Base-by-base conservation (phyloP, 2,329 filamentous ascomycete species). In the Teratosphaeria destructans region DNA sequence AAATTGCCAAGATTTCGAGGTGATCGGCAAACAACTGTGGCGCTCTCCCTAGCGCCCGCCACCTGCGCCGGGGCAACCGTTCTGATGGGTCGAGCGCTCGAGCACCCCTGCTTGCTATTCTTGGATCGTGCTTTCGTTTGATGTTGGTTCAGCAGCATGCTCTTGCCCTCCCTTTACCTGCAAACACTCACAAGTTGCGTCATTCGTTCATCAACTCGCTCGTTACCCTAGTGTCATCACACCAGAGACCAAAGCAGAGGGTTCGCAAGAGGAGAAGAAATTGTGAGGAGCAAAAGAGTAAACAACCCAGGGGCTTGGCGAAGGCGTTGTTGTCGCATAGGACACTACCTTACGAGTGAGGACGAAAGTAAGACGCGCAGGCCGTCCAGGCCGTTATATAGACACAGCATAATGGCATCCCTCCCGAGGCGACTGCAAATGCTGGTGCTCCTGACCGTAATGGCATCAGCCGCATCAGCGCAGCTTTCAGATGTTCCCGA, bases 401-500 rank as follows among this genome's bases (percentile, higher is more conserved):
- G 23, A 49, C 19, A 49, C 5, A 23, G 8, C 16, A 49, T n/a
- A 49, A 62, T 62, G 61, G 61, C 61, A 34, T 52, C 27, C 32
- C 23, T 55, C 23, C 58, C 60, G 37, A 54, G 59, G 49, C 43
- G 57, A 59, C 52, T 60, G 34, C 66, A 61, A 59, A 59, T 60
- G 6, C 53, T 68, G 47, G 62, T 63, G 34, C 56, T 68, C 37
- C 58, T 68, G 29, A 66, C 66, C 27, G 63, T 71, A 43, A 59
- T 64, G 34, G 63, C 60, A 52, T 59, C 60, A 55, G 60, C 65
- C 3, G 58, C 64, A 54, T 65, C 67, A 27, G 67, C 70, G 58
- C 23, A 37, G 5, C 49, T 65, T 16, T 64, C 59, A 37, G 63
- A 67, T 52, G 59, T 72, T 3, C 69, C 71, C 16, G 60, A 70